phyloP scores from a whole-genome alignment of 1,284 basidiomycete genomes.

The Vanrija sp. region DNA sequence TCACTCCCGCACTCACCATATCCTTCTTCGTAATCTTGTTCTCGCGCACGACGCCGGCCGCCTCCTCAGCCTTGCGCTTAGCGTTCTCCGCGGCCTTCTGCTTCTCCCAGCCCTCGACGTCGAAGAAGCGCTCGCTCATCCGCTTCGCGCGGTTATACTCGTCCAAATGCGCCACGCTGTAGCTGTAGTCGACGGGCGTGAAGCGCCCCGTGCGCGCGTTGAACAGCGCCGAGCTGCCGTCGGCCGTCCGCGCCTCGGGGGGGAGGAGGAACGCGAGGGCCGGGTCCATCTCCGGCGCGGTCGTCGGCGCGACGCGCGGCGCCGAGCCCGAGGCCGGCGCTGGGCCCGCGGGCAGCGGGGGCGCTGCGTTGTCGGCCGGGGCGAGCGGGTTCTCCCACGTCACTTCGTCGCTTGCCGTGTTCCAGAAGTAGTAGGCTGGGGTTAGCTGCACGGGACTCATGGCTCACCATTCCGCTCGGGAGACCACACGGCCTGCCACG shows the following conservation, averaged over 20 bases:
- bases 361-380: conserved; percentile 23
- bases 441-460: background rate
- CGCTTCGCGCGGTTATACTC: conserved; percentile 78
- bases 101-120: conserved; percentile 73
- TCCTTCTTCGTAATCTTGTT: conserved; percentile 76
- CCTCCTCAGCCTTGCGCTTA: conserved; percentile 57
- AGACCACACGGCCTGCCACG: conserved; percentile 82
- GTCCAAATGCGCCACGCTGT: conserved; percentile 67
- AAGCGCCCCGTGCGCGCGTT: conserved; percentile 80
- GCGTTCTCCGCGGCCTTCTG: conserved; percentile 56
- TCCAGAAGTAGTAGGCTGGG: conserved; percentile 80
- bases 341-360: conserved; percentile 33
- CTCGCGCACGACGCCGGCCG: conserved; percentile 53
- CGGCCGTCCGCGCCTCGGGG: conserved; percentile 53
- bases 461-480: conserved; percentile 60
- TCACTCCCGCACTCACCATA: conserved; percentile 58
- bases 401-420: conserved; percentile 69
- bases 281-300: conserved; percentile 72
- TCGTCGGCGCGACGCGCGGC: background rate
- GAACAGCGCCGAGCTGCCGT: conserved; percentile 58
- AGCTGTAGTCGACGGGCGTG: conserved; percentile 50
- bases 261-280: conserved; percentile 77
- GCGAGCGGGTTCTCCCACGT: conserved; percentile 81
- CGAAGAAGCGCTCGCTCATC: conserved; percentile 85
- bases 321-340: conserved; percentile 22